phyloP scores from a whole-genome alignment of 805 yeast species.

The Sugiyamaella boreocaroliniensis region DNA sequence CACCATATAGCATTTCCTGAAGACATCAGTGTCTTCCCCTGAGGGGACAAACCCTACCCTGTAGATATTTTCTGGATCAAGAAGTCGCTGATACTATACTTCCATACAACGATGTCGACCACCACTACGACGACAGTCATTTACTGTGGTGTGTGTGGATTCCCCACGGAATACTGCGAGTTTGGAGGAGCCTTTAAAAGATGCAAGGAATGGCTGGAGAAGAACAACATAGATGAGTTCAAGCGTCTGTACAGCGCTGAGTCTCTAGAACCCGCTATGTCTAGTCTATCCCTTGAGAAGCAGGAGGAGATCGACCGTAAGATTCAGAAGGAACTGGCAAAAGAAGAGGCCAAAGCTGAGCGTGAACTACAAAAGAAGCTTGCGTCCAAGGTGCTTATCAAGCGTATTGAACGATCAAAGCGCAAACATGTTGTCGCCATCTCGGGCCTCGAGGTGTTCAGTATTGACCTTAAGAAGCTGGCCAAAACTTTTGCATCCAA shows the following conservation, averaged over 20 bases:
- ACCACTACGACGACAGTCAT: slow-evolving; percentile 33
- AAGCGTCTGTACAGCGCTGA: slow-evolving; percentile 51
- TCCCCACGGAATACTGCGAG: slow-evolving; percentile 91
- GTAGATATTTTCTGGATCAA: neutral
- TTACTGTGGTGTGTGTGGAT: slow-evolving; percentile 75
- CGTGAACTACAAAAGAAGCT: slow-evolving; percentile 73
- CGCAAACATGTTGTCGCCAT: slow-evolving; percentile 82
- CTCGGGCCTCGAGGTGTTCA: slow-evolving; percentile 81
- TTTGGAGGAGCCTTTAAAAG: slow-evolving; percentile 74
- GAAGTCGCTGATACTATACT: neutral
- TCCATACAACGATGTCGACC: neutral
- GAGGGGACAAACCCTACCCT: neutral
- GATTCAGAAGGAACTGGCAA: slow-evolving; percentile 74
- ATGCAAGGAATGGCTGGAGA: slow-evolving; percentile 77
- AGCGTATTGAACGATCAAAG: slow-evolving; percentile 84
- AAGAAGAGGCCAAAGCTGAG: slow-evolving; percentile 62
- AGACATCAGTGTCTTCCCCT: no score
- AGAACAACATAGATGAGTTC: slow-evolving; percentile 50
- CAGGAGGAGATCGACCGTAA: slow-evolving; percentile 80
- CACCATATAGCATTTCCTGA: no score
- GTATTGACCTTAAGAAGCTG: slow-evolving; percentile 80
- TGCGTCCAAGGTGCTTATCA: slow-evolving; percentile 73
- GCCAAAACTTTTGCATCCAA: slow-evolving; percentile 89
- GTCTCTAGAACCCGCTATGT: slow-evolving; percentile 42
- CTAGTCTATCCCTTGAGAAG: slow-evolving; percentile 58